These are phyloP conservation scores for Trichoderma cornu-damae DNA, from an alignment of 2,329 filamentous ascomycete species.

Conservation along the genomic window DNA sequence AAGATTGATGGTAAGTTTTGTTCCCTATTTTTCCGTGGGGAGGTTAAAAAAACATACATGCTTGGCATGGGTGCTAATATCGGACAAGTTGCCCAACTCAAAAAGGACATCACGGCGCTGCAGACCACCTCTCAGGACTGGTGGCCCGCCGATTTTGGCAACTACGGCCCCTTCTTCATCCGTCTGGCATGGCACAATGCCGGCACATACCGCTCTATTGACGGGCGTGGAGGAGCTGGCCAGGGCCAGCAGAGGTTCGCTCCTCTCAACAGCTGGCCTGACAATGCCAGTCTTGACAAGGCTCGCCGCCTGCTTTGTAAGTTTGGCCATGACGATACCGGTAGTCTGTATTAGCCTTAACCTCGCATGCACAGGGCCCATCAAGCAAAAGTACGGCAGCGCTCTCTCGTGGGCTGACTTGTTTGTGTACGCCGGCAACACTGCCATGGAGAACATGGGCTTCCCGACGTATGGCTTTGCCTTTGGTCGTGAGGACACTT, in stretches of 20 bases:
- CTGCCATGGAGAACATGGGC: slow-evolving; percentile 70
- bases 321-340: neutral
- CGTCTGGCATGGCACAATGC: slow-evolving; percentile 77
- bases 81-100: slow-evolving; percentile 47
- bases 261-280: slow-evolving; percentile 73
- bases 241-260: slow-evolving; percentile 53
- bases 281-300: slow-evolving; percentile 73
- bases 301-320: slow-evolving; percentile 65
- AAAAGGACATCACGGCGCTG: slow-evolving; percentile 62
- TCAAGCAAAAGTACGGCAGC: slow-evolving; percentile 78
- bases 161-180: slow-evolving; percentile 74
- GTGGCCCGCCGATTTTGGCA: slow-evolving; percentile 76
- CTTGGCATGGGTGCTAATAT: neutral
- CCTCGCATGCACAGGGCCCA: slow-evolving; percentile 42
- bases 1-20: slow-evolving; percentile 51
- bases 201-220: slow-evolving; percentile 68
- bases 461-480: slow-evolving; percentile 68
- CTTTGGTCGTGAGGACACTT: slow-evolving; percentile 65
- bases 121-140: slow-evolving; percentile 75
- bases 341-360: no score
- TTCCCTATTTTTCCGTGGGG: slow-evolving; percentile 29
- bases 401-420: slow-evolving; percentile 77
- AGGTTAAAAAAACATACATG: neutral
- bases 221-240: slow-evolving; percentile 69
- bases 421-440: slow-evolving; percentile 65